These are phyloP conservation scores for Dinochytrium kinnereticum DNA, from an alignment of 371 early-diverging fungal genomes.

Conservation along the genomic window DNA sequence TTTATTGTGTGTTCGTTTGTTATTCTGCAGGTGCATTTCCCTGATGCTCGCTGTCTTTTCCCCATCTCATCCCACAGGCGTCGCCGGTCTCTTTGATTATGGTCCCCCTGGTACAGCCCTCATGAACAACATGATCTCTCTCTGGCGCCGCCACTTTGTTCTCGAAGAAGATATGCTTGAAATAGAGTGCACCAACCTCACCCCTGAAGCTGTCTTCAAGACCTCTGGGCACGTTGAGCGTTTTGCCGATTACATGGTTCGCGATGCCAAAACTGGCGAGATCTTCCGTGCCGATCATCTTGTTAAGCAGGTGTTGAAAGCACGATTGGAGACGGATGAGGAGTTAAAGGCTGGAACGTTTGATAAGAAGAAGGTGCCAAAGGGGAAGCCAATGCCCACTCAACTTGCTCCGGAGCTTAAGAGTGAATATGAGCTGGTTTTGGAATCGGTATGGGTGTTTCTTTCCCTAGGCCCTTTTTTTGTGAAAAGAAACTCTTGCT, in stretches of 20 bases:
- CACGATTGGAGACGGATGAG: conserved; percentile 68
- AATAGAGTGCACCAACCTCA: conserved; percentile 97
- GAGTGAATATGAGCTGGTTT: conserved; percentile 78
- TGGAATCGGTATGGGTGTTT: conserved; percentile 73
- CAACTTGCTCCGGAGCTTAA: conserved; percentile 70
- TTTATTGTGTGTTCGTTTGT: no score
- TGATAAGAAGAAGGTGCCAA: conserved; percentile 75
- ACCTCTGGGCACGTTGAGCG: conserved; percentile 99
- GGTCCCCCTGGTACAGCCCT: conserved; percentile 98
- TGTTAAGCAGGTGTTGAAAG: conserved; percentile 91
- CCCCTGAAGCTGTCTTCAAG: conserved; percentile 97
- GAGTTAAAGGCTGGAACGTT: conserved; percentile 24
- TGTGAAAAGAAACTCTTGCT: neutral
- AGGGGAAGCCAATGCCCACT: conserved; percentile 69
- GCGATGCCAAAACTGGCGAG: conserved; percentile 92
- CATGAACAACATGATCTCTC: conserved; percentile 90
- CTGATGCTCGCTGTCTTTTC: no score
- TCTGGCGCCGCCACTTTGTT: conserved; percentile 98
- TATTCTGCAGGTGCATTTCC: no score
- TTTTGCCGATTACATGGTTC: conserved; percentile 99
- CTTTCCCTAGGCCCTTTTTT: neutral
- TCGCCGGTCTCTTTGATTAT: conserved; percentile 98
- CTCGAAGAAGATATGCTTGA: conserved; percentile 99
- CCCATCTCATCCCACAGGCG: conserved; percentile 65
- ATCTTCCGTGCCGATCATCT: conserved; percentile 99